Evolutionary conservation across 495 filamentous ascomycete genomes (phyloP), one percentile per base, ranked within the genome.

Genomic region (Penicillium herquei): DNA sequence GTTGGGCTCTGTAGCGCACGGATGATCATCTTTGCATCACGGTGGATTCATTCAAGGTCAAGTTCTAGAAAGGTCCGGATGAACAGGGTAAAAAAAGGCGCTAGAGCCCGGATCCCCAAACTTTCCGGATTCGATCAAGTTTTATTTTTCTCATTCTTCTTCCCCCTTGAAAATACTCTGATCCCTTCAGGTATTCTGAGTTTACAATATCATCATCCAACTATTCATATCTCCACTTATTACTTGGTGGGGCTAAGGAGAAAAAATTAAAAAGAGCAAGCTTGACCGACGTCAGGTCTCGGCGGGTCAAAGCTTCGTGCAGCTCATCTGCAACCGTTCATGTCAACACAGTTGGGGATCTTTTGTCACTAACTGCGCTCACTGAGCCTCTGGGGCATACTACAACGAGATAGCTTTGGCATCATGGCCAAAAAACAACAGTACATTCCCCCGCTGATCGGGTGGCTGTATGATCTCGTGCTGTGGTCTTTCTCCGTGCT

Each of bases 401-500:
- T 12, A 21, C 30, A 13, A 30, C 49, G 50, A 39, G 37, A 17
- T 26, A 26, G 21, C 21, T 26, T 39, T 56, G 51, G 35, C 52
- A 62, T 17, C 53, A 70, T 70, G 68, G 66, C 41, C 44, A 66
- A 66, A 57, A 69, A 68, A 56, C 62, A 72, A 59, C 83, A 83
- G 61, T 85, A 88, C 56, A 75, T 86, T 37, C 81, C 82, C 50
- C 86, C 85, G 49, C 85, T 90, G 78, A 81, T 83, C 52, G 77
- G 80, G 52, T 90, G 84, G 86, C 77, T 87, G 54, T 96, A 96
- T 67, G 91, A 96, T 76, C 72, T 86, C 41, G 82, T 91, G 61
- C 78, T 97, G 35, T 93, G 89, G 84, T 81, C 77, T 8, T 88
- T 92, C 71, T 93, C 91, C 1, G 79, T 96, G 48, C 78, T 96